Conservation (phyloP, 2,329 filamentous ascomycete species). For the Exophiala bonariae region DNA sequence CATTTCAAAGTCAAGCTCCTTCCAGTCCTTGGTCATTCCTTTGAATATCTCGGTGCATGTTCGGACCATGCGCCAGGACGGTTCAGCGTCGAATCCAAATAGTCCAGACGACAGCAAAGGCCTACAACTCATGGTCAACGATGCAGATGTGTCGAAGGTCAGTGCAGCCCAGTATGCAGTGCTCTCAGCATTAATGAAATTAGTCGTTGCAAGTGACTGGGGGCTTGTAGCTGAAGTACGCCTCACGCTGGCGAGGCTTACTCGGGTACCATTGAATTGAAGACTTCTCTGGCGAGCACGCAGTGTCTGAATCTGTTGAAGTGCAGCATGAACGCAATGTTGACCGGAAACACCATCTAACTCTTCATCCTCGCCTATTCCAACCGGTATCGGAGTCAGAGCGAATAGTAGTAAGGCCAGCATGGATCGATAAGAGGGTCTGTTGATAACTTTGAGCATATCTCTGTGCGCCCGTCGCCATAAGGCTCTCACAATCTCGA, state of each 20-base stretch:
- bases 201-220: slow-evolving; percentile 31
- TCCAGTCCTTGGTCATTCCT: slow-evolving; percentile 29
- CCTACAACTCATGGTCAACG: slow-evolving; percentile 41
- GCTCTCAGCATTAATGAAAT: slow-evolving; percentile 42
- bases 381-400: slow-evolving; percentile 41
- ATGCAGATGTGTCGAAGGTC: slow-evolving; percentile 45
- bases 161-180: slow-evolving; percentile 45
- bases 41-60: slow-evolving; percentile 32
- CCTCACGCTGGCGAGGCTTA: slow-evolving; percentile 11
- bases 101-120: slow-evolving; percentile 42
- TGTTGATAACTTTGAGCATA: slow-evolving; percentile 44
- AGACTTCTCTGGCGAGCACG: slow-evolving; percentile 41
- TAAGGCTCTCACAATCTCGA: slow-evolving; percentile 27
- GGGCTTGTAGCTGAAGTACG: slow-evolving; percentile 17
- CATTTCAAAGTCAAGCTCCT: slow-evolving; percentile 26
- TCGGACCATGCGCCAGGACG: slow-evolving; percentile 31
- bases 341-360: slow-evolving; percentile 41
- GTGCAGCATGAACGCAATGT: slow-evolving; percentile 41
- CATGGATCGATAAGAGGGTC: slow-evolving; percentile 43
- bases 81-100: slow-evolving; percentile 30
- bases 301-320: slow-evolving; percentile 43
- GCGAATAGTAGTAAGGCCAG: slow-evolving; percentile 42
- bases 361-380: slow-evolving; percentile 44
- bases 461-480: slow-evolving; percentile 41
- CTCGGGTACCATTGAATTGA: slow-evolving; percentile 40